phyloP scores from a whole-genome alignment of 2,329 filamentous ascomycete genomes.

The Cucurbitaria berberidis region DNA sequence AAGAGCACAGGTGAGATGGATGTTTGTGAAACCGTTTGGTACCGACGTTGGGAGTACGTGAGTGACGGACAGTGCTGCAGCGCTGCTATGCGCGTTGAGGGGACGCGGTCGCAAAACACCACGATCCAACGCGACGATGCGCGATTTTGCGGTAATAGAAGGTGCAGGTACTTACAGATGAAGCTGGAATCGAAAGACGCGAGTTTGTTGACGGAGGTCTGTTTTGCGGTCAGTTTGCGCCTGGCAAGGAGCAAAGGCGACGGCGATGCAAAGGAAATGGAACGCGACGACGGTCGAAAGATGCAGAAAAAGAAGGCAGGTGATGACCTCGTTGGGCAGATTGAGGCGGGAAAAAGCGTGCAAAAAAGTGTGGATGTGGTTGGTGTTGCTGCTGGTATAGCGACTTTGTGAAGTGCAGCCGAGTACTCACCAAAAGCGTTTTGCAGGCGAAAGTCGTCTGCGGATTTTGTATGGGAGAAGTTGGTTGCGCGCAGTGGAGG shows the following conservation, averaged over 20 bases:
- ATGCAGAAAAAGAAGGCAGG: conserved; percentile 38
- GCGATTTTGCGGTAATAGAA: conserved; percentile 33
- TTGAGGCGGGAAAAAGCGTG: conserved; percentile 39
- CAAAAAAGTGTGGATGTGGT: conserved; percentile 38
- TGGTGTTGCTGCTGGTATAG: conserved; percentile 27
- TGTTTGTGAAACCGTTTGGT: neutral
- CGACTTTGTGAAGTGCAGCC: conserved; percentile 27
- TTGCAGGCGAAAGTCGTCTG: conserved; percentile 29
- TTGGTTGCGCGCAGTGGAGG: conserved; percentile 11
- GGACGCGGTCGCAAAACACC: conserved; percentile 43
- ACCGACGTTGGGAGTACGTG: conserved; percentile 10
- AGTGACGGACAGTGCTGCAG: conserved; percentile 23
- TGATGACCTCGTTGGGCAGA: conserved; percentile 33
- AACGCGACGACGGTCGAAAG: conserved; percentile 38
- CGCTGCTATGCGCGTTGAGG: conserved; percentile 28
- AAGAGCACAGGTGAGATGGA: neutral
- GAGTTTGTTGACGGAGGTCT: conserved; percentile 35
- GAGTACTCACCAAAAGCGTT: conserved; percentile 44
- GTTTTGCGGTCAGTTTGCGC: conserved; percentile 41
- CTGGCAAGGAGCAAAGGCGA: conserved; percentile 23
- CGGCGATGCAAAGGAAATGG: conserved; percentile 38
- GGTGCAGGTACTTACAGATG: conserved; percentile 38
- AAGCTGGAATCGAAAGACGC: conserved; percentile 20
- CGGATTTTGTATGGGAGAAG: conserved; percentile 31
- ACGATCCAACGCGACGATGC: conserved; percentile 33